Evolutionary conservation across 768 basidiomycete genomes (phyloP).

Genomic region (Pleurotus pulmonarius): DNA sequence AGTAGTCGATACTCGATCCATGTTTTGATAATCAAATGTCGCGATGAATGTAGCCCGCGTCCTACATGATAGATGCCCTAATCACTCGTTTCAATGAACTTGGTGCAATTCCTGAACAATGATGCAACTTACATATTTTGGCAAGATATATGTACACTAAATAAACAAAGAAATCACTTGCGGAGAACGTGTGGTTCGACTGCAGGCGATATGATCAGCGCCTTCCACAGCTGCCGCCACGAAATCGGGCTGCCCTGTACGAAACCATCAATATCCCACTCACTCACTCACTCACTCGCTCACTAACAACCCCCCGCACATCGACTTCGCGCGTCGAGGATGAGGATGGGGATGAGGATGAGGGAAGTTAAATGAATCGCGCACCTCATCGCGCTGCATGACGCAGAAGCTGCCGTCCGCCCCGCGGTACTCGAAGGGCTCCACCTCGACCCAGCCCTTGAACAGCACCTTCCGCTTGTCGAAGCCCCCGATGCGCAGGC

Average conservation of each 20-base stretch:
- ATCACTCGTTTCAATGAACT: no score
- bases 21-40: no score
- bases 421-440: slow-evolving; percentile 50
- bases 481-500: slow-evolving; percentile 62
- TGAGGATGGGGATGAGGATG: neutral
- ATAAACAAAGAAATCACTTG: slow-evolving; percentile 17
- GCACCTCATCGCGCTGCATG: slow-evolving; percentile 66
- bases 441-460: slow-evolving; percentile 75
- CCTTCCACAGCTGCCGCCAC: slow-evolving; percentile 76
- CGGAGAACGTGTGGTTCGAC: slow-evolving; percentile 58
- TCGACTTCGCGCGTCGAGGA: neutral
- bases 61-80: no score
- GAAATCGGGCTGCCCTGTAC: slow-evolving; percentile 70
- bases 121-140: no score
- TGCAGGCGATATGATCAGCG: slow-evolving; percentile 42
- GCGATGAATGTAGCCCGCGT: no score
- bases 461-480: slow-evolving; percentile 61
- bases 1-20: no score
- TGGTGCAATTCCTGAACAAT: no score
- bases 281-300: no score
- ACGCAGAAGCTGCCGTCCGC: slow-evolving; percentile 60
- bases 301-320: neutral
- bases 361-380: slow-evolving; percentile 16
- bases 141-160: no score
- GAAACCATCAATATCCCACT: neutral